Percentiles rank a stretch among this genome's conserved stretches.
phyloP scores from a whole-genome alignment of 208 protist species.

The Balamuthia mandrillaris region DNA sequence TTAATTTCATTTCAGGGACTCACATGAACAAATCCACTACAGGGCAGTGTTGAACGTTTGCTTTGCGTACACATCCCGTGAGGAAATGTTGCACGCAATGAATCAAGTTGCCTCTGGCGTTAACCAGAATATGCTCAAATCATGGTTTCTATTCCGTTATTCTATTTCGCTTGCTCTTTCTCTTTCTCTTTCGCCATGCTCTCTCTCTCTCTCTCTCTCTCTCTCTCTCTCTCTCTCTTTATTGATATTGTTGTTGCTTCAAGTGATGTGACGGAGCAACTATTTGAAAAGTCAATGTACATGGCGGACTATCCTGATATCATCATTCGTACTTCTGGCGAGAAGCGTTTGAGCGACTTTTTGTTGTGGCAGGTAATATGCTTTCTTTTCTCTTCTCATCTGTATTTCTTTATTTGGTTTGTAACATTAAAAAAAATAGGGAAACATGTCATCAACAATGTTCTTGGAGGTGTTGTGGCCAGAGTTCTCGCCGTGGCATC shows the following conservation, averaged over 20 bases:
- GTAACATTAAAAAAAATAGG: background rate
- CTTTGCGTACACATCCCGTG: constrained; percentile 72
- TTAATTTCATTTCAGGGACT: background rate
- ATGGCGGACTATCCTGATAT: constrained; percentile 57
- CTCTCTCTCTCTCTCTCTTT: background rate
- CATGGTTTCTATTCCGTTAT: constrained; percentile 3
- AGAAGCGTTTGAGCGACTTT: constrained; percentile 75
- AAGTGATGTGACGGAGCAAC: constrained; percentile 48
- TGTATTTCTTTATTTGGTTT: background rate
- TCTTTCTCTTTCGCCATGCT: background rate
- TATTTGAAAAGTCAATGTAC: constrained; percentile 62
- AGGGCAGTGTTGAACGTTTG: constrained; percentile 70
- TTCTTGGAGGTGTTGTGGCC: background rate
- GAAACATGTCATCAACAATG: background rate
- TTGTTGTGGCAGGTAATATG: constrained; percentile 68
- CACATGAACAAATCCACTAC: background rate
- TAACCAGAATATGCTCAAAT: constrained; percentile 1
- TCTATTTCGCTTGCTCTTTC: no score
- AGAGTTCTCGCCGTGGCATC: background rate
- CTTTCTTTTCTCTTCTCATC: background rate
- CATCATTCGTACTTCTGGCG: constrained; percentile 78
- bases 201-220: background rate
- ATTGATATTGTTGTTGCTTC: background rate
- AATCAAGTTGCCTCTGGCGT: constrained; percentile 26
- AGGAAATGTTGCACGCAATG: constrained; percentile 69